Evolutionary conservation across 495 filamentous ascomycete genomes (phyloP).

Genomic region (Venustampulla echinocandica): DNA sequence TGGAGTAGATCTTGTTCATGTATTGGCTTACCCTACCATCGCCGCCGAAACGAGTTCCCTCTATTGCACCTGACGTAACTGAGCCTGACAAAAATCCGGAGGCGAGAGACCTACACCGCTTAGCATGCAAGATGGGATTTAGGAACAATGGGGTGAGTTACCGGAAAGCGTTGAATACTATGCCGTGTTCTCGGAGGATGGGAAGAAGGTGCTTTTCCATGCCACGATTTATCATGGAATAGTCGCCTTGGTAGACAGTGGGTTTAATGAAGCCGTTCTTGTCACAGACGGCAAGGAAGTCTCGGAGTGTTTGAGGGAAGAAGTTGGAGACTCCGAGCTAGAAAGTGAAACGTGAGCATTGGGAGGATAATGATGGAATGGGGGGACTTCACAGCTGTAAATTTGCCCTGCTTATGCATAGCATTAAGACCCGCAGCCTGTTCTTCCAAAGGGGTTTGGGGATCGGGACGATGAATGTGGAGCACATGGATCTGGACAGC

Average conservation of each 20-base stretch:
- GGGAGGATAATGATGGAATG: neutral
- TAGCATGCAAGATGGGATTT: neutral
- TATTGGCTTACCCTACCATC: slow-evolving; percentile 30
- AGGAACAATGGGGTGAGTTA: neutral
- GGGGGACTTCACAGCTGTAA: slow-evolving; percentile 14
- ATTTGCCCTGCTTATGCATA: neutral
- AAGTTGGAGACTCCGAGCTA: slow-evolving; percentile 36
- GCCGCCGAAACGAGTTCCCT: slow-evolving; percentile 24
- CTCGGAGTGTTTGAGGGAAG: slow-evolving; percentile 31
- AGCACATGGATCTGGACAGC: slow-evolving; percentile 33
- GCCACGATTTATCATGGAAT: slow-evolving; percentile 33
- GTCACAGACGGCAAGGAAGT: slow-evolving; percentile 34
- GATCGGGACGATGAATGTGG: slow-evolving; percentile 24
- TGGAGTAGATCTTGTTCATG: slow-evolving; percentile 33
- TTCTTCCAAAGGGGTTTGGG: slow-evolving; percentile 2
- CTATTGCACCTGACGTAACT: slow-evolving; percentile 23
- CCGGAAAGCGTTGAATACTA: slow-evolving; percentile 40
- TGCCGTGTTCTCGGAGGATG: slow-evolving; percentile 35
- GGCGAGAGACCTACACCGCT: slow-evolving; percentile 30
- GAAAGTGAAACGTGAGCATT: too few species aligned
- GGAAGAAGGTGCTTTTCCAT: slow-evolving; percentile 37
- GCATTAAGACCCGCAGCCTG: slow-evolving; percentile 1
- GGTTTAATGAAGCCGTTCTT: slow-evolving; percentile 34
- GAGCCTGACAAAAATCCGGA: slow-evolving; percentile 41
- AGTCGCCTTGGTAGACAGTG: slow-evolving; percentile 41